phyloP scores from a whole-genome alignment of 345 rosid genomes.

The Syzygium oleosum region DNA sequence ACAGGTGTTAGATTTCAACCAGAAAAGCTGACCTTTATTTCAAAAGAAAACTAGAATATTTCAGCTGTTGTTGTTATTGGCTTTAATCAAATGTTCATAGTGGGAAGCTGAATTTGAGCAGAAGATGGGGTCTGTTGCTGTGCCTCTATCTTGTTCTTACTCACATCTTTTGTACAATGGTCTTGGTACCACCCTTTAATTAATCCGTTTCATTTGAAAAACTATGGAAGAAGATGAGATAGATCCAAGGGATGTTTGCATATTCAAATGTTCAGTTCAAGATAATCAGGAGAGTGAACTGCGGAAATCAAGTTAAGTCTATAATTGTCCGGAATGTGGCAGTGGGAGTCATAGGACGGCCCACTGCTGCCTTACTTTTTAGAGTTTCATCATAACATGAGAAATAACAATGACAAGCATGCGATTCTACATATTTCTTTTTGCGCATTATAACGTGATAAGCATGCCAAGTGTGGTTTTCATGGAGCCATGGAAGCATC shows the following conservation, averaged over 20 bases:
- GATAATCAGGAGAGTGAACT: not conserved
- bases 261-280: not conserved
- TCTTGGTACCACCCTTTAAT: not conserved
- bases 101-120: slow-evolving; percentile 3
- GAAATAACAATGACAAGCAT: not conserved
- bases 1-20: slow-evolving; percentile 49
- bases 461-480: not conserved
- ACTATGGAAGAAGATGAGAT: not conserved
- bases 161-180: not conserved
- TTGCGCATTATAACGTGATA: not conserved
- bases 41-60: not conserved
- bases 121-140: not conserved
- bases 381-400: not conserved
- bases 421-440: not conserved
- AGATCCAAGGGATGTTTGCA: not conserved
- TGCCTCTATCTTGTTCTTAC: slow-evolving; percentile 1
- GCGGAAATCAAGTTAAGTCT: not conserved
- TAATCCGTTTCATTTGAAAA: not conserved
- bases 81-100: not conserved
- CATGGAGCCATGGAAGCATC: not conserved
- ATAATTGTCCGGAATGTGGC: not conserved
- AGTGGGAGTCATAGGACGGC: slow-evolving; percentile 1
- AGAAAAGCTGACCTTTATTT: not conserved
- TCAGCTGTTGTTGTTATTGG: not conserved
- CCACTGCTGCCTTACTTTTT: not conserved